Evolutionary conservation across 2,329 filamentous ascomycete genomes (phyloP).

Genomic region (Alternaria tenuissima): DNA sequence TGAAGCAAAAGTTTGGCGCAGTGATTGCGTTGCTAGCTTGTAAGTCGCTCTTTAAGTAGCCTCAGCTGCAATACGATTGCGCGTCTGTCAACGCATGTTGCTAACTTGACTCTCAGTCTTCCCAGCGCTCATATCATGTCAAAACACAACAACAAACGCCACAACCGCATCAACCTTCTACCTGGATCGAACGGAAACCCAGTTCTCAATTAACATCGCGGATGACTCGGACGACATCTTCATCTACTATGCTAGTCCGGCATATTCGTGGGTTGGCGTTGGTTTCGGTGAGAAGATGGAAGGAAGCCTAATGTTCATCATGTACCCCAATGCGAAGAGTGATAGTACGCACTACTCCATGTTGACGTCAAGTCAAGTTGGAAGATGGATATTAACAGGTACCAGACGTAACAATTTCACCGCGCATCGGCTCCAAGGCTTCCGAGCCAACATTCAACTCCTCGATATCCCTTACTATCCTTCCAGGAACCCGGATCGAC

Average conservation of each 20-base stretch:
- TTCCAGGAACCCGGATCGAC: slow-evolving; percentile 41
- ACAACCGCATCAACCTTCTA: slow-evolving; percentile 45
- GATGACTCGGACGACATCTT: slow-evolving; percentile 46
- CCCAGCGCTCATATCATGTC: slow-evolving; percentile 21
- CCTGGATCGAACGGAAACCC: slow-evolving; percentile 41
- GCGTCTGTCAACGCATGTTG: background rate
- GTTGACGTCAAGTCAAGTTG: background rate
- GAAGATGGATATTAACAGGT: slow-evolving; percentile 9
- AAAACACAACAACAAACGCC: slow-evolving; percentile 21
- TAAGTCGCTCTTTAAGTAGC: slow-evolving; percentile 7
- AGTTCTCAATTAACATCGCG: slow-evolving; percentile 48
- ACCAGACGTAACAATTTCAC: slow-evolving; percentile 49
- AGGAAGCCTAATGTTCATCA: slow-evolving; percentile 55
- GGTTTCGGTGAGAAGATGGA: slow-evolving; percentile 56
- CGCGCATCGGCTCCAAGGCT: slow-evolving; percentile 45
- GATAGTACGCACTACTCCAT: slow-evolving; percentile 35
- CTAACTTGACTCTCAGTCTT: slow-evolving; percentile 24
- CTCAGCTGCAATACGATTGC: background rate
- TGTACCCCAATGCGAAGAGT: slow-evolving; percentile 51
- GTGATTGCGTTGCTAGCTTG: slow-evolving; percentile 21
- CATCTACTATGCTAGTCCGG: slow-evolving; percentile 46
- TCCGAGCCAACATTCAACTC: slow-evolving; percentile 47
- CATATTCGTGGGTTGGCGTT: slow-evolving; percentile 55
- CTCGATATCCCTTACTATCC: slow-evolving; percentile 39
- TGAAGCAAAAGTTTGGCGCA: slow-evolving; percentile 8